These are phyloP conservation scores for Melaleuca alternifolia DNA, from an alignment of 345 rosid genomes.

Conservation along the genomic window DNA sequence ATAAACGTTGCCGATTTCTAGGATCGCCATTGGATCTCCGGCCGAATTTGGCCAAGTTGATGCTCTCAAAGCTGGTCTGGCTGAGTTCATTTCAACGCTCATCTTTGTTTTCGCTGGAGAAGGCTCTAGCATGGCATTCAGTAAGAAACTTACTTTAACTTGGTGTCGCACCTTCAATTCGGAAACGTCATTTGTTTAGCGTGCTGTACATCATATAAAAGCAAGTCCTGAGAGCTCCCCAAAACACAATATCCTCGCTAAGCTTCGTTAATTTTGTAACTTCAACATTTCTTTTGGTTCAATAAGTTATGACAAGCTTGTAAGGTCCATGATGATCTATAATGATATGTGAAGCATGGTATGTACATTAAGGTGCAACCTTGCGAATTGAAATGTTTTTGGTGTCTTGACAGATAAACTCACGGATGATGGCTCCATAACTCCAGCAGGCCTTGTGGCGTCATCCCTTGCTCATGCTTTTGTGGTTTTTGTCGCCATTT, in stretches of 20 bases:
- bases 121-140: slow-evolving; percentile 71
- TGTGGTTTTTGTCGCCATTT: slow-evolving; percentile 45
- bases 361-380: background rate
- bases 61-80: slow-evolving; percentile 45
- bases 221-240: background rate
- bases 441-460: slow-evolving; percentile 55
- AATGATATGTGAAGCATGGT: background rate
- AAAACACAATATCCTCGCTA: background rate
- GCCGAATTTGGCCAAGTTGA: slow-evolving; percentile 35
- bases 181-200: background rate
- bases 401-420: slow-evolving; percentile 31
- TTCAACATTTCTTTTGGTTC: background rate
- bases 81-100: slow-evolving; percentile 59
- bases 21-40: slow-evolving; percentile 35
- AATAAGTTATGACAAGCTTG: background rate
- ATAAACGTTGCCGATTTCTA: slow-evolving; percentile 41
- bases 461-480: slow-evolving; percentile 58
- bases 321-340: background rate
- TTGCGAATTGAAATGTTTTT: background rate
- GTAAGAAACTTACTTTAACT: slow-evolving; percentile 6
- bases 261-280: background rate
- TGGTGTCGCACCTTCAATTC: background rate
- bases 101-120: slow-evolving; percentile 71
- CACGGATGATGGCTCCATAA: slow-evolving; percentile 30
- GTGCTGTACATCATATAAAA: background rate